These are phyloP conservation scores for Flaveria floridana DNA, from an alignment of 140 eudicot species.

Conservation along the genomic window DNA sequence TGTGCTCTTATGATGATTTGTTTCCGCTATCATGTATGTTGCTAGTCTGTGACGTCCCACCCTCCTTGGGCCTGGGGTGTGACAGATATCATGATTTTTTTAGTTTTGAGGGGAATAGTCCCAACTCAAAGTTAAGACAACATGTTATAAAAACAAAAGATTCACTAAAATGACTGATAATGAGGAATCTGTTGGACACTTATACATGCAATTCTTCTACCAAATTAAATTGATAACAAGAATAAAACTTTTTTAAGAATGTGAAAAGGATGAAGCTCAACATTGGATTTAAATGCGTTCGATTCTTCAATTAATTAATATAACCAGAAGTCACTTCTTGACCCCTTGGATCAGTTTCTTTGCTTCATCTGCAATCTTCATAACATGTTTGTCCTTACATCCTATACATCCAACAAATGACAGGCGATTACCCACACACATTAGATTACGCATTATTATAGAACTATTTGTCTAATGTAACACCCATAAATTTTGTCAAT, in stretches of 20 bases:
- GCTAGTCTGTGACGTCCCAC: too few relatives aligned
- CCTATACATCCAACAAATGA: slow-evolving; percentile 37
- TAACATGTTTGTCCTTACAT: slow-evolving; percentile 72
- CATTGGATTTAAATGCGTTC: slow-evolving; percentile 3
- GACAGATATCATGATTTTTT: too few relatives aligned
- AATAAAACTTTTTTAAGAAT: slow-evolving; percentile 12
- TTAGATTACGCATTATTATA: background rate
- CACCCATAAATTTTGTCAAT: too few relatives aligned
- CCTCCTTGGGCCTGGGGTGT: too few relatives aligned
- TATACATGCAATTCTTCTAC: background rate
- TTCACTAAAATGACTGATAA: background rate
- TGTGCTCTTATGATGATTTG: too few relatives aligned
- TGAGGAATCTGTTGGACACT: background rate
- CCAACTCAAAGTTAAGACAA: too few relatives aligned
- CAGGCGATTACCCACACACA: too few relatives aligned
- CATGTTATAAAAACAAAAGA: too few relatives aligned
- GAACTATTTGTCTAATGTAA: background rate
- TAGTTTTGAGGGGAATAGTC: too few relatives aligned
- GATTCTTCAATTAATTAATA: background rate
- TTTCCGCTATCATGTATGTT: too few relatives aligned
- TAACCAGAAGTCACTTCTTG: slow-evolving; percentile 9
- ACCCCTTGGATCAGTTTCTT: slow-evolving; percentile 43
- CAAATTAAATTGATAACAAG: background rate
- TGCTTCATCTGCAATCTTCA: slow-evolving; percentile 70
- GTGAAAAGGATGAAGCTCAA: slow-evolving; percentile 8